These are phyloP conservation scores for Spongiforma sp. DNA, from an alignment of 1,284 basidiomycete genomes.

Conservation along the genomic window DNA sequence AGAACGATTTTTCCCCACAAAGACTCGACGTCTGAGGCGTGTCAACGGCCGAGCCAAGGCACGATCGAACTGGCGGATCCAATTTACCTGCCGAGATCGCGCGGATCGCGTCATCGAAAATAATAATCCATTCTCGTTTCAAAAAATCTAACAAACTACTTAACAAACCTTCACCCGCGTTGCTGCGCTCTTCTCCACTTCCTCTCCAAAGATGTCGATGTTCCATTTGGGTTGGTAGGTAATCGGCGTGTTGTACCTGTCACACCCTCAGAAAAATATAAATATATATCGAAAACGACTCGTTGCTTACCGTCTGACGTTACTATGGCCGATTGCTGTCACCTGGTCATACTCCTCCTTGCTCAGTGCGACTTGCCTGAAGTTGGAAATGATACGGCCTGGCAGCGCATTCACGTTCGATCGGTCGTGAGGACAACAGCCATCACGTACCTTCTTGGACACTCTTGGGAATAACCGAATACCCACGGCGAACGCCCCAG, in stretches of 20 bases:
- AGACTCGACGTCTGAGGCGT: no score
- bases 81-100: conserved; percentile 32
- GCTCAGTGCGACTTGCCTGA: conserved; percentile 67
- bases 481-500: conserved; percentile 69
- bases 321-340: conserved; percentile 56
- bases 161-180: conserved; percentile 51
- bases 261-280: conserved; percentile 1
- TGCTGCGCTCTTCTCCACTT: conserved; percentile 57
- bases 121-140: conserved; percentile 1
- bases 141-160: no score
- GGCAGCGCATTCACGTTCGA: not conserved
- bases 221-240: conserved; percentile 69
- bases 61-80: no score
- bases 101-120: not conserved
- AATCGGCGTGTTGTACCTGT: conserved; percentile 67
- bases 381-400: conserved; percentile 70
- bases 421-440: not conserved
- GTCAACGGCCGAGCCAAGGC: no score
- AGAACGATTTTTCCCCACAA: no score
- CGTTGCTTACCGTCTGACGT: conserved; percentile 50
- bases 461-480: conserved; percentile 76
- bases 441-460: conserved; percentile 50
- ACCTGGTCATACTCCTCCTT: conserved; percentile 67
- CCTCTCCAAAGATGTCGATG: conserved; percentile 71
- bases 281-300: not conserved